Percentiles rank a stretch among this genome's conserved stretches.
Evolutionary conservation across 805 yeast genomes (phyloP).

Genomic region (Suhomyces vadensis): DNA sequence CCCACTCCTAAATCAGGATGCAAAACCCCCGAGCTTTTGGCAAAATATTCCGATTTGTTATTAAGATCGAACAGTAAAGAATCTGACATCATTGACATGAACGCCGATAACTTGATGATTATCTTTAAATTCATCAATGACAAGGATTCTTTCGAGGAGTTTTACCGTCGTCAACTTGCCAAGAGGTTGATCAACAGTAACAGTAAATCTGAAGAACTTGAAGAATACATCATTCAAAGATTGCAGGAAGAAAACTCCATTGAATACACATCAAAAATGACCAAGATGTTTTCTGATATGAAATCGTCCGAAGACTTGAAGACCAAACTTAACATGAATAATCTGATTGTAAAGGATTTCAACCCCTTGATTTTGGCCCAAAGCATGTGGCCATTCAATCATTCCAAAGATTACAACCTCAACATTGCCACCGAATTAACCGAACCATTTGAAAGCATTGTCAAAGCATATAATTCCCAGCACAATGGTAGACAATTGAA

Average conservation of each 20-base stretch:
- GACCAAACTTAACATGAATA: slow-evolving; percentile 43
- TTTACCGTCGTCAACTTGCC: slow-evolving; percentile 86
- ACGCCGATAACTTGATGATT: slow-evolving; percentile 81
- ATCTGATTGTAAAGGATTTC: slow-evolving; percentile 49
- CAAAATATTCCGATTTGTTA: slow-evolving; percentile 82
- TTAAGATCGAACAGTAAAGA: slow-evolving; percentile 75
- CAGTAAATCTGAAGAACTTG: slow-evolving; percentile 81
- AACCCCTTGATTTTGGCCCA: slow-evolving; percentile 81
- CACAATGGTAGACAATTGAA: slow-evolving; percentile 87
- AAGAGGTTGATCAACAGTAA: slow-evolving; percentile 86
- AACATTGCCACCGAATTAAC: slow-evolving; percentile 69
- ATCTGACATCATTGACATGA: slow-evolving; percentile 67
- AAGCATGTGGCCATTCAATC: slow-evolving; percentile 82
- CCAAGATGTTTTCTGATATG: slow-evolving; percentile 95
- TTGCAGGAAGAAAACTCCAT: slow-evolving; percentile 86
- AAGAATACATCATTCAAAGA: slow-evolving; percentile 79
- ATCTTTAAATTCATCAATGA: slow-evolving; percentile 87
- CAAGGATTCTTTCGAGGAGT: slow-evolving; percentile 92
- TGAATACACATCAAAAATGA: slow-evolving; percentile 91
- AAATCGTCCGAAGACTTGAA: slow-evolving; percentile 78
- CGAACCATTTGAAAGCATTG: slow-evolving; percentile 65
- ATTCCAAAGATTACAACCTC: slow-evolving; percentile 38
- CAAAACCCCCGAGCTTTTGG: slow-evolving; percentile 89
- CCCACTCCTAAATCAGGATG: slow-evolving; percentile 60
- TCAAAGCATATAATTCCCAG: slow-evolving; percentile 65